Base-by-base conservation (phyloP, 176 grass and related monocot species). In the Tillandsia fasciculata region DNA sequence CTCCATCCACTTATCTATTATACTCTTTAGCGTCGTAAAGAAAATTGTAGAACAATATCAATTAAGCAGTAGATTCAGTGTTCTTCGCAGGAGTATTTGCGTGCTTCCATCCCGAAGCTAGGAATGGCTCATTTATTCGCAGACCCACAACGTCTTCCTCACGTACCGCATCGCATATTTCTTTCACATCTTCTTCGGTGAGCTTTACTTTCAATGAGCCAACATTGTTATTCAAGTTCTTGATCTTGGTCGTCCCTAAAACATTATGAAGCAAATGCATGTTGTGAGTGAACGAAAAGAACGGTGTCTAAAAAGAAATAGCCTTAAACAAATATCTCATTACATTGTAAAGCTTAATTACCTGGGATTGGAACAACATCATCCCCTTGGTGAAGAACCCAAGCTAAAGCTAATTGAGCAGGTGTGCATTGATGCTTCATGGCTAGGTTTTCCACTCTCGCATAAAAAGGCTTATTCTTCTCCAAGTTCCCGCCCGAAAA, bases 351-450 rank as follows among this genome's bases (percentile, higher is more conserved):
- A 29, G 28, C 28, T 29, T 29, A 29, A 29, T 68, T 89, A 93
- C 86, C 90, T 67, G 90, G 83, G 64, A 93, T 89, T 49, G 90
- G 86, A 9, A 86, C 80, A 5, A 93, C 83, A 71, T 86, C 83
- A 23, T 89, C 71, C 49, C 90, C 90, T 20, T 20, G 20, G 20
- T 20, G 20, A 20, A 20, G 20, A 20, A 20, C 20, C 20, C 20
- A 20, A 20, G 20, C 20, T 20, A 20, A 20, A 20, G 20, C 20
- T 20, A 20, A 20, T 20, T 20, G 20, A 20, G 20, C 20, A 20
- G 20, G 20, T 20, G 20, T 20, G 20, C 20, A 20, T 20, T 20
- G 20, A 20, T 20, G 20, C 20, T 20, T 20, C 0, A 20, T 20
- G 20, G 20, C 20, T 20, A 20, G 20, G 20, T 20, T 20, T 20